These are phyloP conservation scores for Plantago ovata DNA, from an alignment of 257 asterid genomes.

Conservation along the genomic window DNA sequence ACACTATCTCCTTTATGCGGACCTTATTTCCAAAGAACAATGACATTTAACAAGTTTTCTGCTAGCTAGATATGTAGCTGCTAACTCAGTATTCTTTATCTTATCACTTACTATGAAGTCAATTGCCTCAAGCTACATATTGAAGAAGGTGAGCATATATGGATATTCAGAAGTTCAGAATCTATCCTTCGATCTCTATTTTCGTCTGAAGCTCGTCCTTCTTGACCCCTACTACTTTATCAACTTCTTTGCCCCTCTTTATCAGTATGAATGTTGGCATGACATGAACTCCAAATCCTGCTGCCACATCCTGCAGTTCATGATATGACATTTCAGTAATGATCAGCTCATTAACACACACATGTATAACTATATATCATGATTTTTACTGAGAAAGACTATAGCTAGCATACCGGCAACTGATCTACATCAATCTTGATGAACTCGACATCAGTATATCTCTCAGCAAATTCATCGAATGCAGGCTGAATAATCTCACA, in stretches of 20 bases:
- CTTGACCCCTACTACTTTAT: conserved; percentile 47
- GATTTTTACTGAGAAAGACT: conserved; percentile 4
- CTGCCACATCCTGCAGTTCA: conserved; percentile 57
- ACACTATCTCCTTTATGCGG: too few relatives aligned
- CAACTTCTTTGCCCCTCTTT: conserved; percentile 55
- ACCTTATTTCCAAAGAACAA: too few relatives aligned
- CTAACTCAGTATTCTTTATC: too few relatives aligned
- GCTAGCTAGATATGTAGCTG: too few relatives aligned
- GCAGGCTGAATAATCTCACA: conserved; percentile 48
- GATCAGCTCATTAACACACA: too few relatives aligned
- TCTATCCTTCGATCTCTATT: conserved; percentile 48
- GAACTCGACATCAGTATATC: conserved; percentile 54
- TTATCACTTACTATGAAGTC: too few relatives aligned
- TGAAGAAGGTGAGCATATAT: too few relatives aligned
- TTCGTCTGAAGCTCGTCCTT: conserved; percentile 40
- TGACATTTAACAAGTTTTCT: too few relatives aligned
- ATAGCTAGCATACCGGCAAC: conserved; percentile 44
- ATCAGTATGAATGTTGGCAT: conserved; percentile 65
- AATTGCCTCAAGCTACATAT: too few relatives aligned
- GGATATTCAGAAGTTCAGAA: too few relatives aligned
- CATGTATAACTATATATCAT: background rate
- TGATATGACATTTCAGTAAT: background rate
- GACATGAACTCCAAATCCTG: conserved; percentile 50
- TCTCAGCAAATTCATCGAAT: conserved; percentile 47
- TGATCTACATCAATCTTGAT: conserved; percentile 72